phyloP scores from a whole-genome alignment of 2,329 filamentous ascomycete species.

The Madurella fahalii region DNA sequence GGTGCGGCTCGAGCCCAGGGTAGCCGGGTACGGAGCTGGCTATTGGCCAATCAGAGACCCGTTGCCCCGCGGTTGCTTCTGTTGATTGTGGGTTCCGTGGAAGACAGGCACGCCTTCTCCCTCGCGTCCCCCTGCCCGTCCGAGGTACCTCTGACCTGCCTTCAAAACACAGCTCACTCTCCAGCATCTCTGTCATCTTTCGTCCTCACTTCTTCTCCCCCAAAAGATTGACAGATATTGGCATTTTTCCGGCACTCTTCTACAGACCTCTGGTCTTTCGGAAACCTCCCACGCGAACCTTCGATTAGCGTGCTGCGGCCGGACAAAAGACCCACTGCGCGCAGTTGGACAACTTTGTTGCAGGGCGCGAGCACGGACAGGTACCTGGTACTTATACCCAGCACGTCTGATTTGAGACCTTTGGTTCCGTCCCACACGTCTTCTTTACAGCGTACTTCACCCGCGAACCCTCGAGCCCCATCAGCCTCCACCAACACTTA shows the following conservation, averaged over 20 bases:
- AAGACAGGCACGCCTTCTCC: constrained; percentile 26
- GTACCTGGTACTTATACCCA: constrained; percentile 25
- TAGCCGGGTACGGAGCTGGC: constrained; percentile 8
- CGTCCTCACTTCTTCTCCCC: not conserved
- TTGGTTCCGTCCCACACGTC: constrained; percentile 21
- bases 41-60: constrained; percentile 40
- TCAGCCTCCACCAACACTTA: constrained; percentile 28
- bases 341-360: not conserved
- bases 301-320: not conserved
- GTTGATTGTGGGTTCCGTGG: constrained; percentile 39
- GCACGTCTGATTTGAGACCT: constrained; percentile 27
- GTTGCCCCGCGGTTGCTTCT: constrained; percentile 57
- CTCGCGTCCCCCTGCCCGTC: constrained; percentile 22
- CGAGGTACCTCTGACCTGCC: constrained; percentile 16
- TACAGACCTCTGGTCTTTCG: not conserved
- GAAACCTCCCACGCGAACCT: constrained; percentile 1
- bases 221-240: not conserved
- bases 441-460: constrained; percentile 16
- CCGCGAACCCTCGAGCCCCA: constrained; percentile 19
- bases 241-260: not conserved
- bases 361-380: constrained; percentile 15
- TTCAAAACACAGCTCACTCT: not conserved
- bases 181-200: not conserved
- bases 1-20: constrained; percentile 17
- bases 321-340: not conserved